Percentiles rank a stretch among this genome's conserved stretches.
Conservation (phyloP, 352 stramenopile genomes). For the Globisporangium uncinulatum region DNA sequence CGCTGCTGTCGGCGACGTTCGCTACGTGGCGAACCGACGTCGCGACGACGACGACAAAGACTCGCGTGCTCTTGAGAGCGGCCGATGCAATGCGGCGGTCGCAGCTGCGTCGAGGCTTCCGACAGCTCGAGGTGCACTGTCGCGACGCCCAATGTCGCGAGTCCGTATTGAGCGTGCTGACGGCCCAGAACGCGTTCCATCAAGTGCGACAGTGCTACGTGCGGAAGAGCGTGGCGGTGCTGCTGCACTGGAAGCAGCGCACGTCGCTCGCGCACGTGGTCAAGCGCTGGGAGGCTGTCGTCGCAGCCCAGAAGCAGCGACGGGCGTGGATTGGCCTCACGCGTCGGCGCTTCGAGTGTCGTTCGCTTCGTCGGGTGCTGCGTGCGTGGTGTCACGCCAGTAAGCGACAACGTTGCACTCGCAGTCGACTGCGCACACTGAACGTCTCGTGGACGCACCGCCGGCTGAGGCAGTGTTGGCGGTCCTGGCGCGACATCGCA, state of each 20-base stretch:
- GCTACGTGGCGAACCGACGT: constrained; percentile 12
- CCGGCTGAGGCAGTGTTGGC: background rate
- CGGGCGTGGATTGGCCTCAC: background rate
- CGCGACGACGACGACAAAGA: background rate
- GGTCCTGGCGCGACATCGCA: constrained; percentile 1
- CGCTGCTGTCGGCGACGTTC: background rate
- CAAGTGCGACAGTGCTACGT: constrained; percentile 25
- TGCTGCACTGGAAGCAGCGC: constrained; percentile 20
- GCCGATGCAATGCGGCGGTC: constrained; percentile 6
- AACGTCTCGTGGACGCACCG: background rate
- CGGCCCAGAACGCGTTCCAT: constrained; percentile 22
- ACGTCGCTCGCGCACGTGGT: constrained; percentile 6
- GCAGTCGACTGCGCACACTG: background rate
- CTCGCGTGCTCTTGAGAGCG: background rate
- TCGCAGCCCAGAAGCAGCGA: background rate
- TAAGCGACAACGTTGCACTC: background rate
- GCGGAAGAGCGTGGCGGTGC: constrained; percentile 17
- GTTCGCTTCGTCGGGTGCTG: constrained; percentile 1
- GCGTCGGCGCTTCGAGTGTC: background rate
- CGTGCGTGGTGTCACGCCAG: background rate
- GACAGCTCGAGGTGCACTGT: constrained; percentile 6
- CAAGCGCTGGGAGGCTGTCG: constrained; percentile 3
- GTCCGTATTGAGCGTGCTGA: constrained; percentile 29
- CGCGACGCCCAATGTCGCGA: constrained; percentile 22
- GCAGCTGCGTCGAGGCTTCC: constrained; percentile 16